A percentile compares a stretch with the other conserved stretches of the same genome.
Conservation (phyloP, 371 early-diverging fungal genomes). For the Mortierella sp. region DNA sequence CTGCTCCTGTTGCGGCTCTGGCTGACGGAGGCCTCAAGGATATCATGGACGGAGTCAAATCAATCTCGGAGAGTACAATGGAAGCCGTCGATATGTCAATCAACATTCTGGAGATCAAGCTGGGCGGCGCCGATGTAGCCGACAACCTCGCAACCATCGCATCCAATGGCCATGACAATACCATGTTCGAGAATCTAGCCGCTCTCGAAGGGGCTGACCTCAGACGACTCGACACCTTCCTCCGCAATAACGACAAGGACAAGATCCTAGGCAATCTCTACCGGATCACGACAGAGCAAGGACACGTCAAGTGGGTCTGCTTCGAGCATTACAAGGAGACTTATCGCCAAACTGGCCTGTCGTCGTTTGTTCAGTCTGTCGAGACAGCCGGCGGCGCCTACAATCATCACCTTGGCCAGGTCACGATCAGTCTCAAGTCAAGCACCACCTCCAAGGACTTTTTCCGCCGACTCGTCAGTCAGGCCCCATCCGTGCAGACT, state of each 20-base stretch:
- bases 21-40: not conserved
- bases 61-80: not conserved
- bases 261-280: constrained; percentile 30
- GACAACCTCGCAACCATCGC: not conserved
- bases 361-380: not conserved
- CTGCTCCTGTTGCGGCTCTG: constrained; percentile 17
- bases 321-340: constrained; percentile 12
- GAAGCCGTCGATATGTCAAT: constrained; percentile 17
- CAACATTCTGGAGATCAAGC: constrained; percentile 3
- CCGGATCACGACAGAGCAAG: constrained; percentile 16
- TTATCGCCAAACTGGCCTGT: too few species aligned
- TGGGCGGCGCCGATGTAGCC: not conserved
- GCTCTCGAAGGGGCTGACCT: constrained; percentile 28
- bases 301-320: constrained; percentile 37
- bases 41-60: constrained; percentile 5
- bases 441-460: constrained; percentile 9
- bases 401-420: constrained; percentile 15
- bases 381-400: not conserved
- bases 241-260: constrained; percentile 20
- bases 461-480: not conserved
- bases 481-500: constrained; percentile 9
- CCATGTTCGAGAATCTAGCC: not conserved
- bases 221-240: constrained; percentile 13
- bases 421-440: constrained; percentile 11
- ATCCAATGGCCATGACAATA: too few species aligned